phyloP scores from a whole-genome alignment of 768 basidiomycete species.

The Podaxis sp. region DNA sequence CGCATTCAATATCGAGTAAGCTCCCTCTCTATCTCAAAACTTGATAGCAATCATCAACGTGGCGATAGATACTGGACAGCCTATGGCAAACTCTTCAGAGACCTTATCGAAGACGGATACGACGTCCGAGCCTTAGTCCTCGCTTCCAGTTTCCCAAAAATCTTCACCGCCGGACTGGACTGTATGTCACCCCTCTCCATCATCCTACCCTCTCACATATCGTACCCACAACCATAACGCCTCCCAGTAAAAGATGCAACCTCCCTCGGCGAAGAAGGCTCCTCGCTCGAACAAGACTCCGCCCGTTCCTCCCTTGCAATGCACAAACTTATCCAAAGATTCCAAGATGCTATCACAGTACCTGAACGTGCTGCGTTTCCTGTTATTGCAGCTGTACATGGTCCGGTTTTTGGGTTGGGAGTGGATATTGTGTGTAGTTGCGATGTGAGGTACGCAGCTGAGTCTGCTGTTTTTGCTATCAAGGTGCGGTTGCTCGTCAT shows the following conservation, averaged over 20 bases:
- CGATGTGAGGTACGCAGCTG: slow-evolving; percentile 76
- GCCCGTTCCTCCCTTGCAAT: slow-evolving; percentile 53
- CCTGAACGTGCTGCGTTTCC: slow-evolving; percentile 73
- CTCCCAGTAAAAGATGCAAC: slow-evolving; percentile 31
- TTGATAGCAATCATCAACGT: too few species aligned
- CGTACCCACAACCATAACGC: not conserved
- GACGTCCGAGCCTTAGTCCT: slow-evolving; percentile 74
- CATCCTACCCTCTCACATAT: not conserved
- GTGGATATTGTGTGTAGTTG: slow-evolving; percentile 75
- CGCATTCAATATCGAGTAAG: slow-evolving; percentile 51
- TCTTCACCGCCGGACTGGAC: slow-evolving; percentile 86
- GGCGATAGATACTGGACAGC: slow-evolving; percentile 54
- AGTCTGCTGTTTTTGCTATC: slow-evolving; percentile 64
- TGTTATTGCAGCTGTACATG: slow-evolving; percentile 82
- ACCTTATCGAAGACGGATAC: slow-evolving; percentile 43
- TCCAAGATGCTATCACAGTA: slow-evolving; percentile 71
- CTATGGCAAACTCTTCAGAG: slow-evolving; percentile 61
- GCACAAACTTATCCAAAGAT: slow-evolving; percentile 48
- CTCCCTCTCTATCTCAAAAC: too few species aligned
- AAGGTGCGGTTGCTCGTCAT: slow-evolving; percentile 57
- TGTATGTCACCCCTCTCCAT: slow-evolving; percentile 38
- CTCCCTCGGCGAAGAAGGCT: slow-evolving; percentile 24
- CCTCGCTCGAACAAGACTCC: slow-evolving; percentile 36
- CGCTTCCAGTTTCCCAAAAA: slow-evolving; percentile 65
- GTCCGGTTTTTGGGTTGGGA: slow-evolving; percentile 71